Conservation (phyloP, 371 early-diverging fungal genomes). For the Saksenaea oblongispora region DNA sequence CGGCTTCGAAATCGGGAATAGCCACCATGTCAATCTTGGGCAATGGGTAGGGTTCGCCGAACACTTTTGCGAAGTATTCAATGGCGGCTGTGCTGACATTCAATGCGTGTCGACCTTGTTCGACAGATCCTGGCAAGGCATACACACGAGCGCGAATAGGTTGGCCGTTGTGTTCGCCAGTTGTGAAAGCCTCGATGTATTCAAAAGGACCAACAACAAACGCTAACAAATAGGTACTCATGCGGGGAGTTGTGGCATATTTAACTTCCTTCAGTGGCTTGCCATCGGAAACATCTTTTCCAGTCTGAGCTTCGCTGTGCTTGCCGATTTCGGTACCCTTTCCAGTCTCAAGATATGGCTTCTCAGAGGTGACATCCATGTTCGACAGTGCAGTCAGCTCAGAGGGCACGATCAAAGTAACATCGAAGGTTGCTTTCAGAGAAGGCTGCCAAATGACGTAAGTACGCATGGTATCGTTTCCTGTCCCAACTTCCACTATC, state of each 20-base stretch:
- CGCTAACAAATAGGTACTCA: slow-evolving; percentile 89
- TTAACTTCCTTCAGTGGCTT: slow-evolving; percentile 60
- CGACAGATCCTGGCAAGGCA: slow-evolving; percentile 67
- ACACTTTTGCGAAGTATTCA: slow-evolving; percentile 82
- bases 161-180: slow-evolving; percentile 51
- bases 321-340: slow-evolving; percentile 32
- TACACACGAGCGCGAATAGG: slow-evolving; percentile 79
- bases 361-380: slow-evolving; percentile 70
- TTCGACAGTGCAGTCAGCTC: slow-evolving; percentile 85
- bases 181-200: slow-evolving; percentile 76
- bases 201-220: slow-evolving; percentile 88
- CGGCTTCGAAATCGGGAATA: slow-evolving; percentile 88
- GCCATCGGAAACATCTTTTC: slow-evolving; percentile 20
- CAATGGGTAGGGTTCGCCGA: slow-evolving; percentile 84
- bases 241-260: slow-evolving; percentile 85
- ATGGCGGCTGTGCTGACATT: slow-evolving; percentile 71
- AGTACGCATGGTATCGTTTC: background rate
- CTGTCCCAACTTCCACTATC: background rate
- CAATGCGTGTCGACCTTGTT: slow-evolving; percentile 78
- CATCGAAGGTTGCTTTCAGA: slow-evolving; percentile 89
- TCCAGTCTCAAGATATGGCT: slow-evolving; percentile 37
- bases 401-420: slow-evolving; percentile 73
- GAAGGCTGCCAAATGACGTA: slow-evolving; percentile 51
- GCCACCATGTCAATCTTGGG: slow-evolving; percentile 91
- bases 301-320: slow-evolving; percentile 18